Evolutionary conservation across 108 stramenopile genomes (phyloP), one percentile per base, ranked within the genome.

Genomic region (Pseudonitzschia delicatissima): DNA sequence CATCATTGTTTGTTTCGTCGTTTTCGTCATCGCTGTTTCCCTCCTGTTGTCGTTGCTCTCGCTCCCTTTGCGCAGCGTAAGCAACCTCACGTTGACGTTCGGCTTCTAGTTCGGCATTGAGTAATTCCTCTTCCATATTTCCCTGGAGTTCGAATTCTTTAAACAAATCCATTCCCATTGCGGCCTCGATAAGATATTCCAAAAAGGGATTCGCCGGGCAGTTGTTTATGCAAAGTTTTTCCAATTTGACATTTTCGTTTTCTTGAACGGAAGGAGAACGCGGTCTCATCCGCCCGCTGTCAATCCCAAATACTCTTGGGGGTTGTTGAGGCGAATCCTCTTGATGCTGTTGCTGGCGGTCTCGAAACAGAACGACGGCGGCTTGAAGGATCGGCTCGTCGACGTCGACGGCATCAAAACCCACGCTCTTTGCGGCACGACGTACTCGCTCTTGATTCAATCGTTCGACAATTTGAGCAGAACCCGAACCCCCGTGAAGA

Each of bases 81-180:
- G 47, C 20, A 6, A 23, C 45, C 45, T 45, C 11, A n/a, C 15
- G 15, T 17, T 45, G 15, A n/a, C 45, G 11, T 13, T n/a, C 47
- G 20, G 47, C 20, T 48, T 23, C 20, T 48, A 18, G n/a, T n/a
- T n/a, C n/a, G 13, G 40, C 40, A 42, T 42, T 9, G 40, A 42
- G 9, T n/a, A n/a, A n/a, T 17, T 48, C 53, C 11, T 61, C 59
- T 27, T 61, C 59, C 25, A 42, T 42, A 20, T 39, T 42, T n/a
- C 59, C 59, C 59, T 61, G 59, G 11, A 61, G 13, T 36, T 61
- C 59, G 11, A 61, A 42, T 23, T 61, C 59, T 15, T 5, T 13
- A 5, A 61, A 61, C 20, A 61, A 35, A 23, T 61, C 59, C 59
- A 61, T 61, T 26, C 59, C 59, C 36, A 61, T 42, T 1, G 59